Evolutionary conservation across 2,329 filamentous ascomycete species (phyloP).

Genomic region (Tolypocladium paradoxum): DNA sequence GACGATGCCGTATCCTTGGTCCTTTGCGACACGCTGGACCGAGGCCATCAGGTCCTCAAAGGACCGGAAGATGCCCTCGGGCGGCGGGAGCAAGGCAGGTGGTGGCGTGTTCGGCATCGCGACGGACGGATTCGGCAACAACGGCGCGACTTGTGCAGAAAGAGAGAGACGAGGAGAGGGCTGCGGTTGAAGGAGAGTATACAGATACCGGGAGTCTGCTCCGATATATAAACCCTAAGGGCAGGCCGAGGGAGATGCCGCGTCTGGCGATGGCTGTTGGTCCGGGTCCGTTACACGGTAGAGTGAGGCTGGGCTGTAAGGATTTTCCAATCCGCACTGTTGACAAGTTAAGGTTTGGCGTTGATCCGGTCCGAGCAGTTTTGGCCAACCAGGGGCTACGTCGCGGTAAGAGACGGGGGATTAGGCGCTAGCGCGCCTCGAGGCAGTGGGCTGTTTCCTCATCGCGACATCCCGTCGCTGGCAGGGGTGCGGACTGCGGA

Average conservation of each 20-base stretch:
- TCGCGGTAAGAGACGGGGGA: constrained; percentile 7
- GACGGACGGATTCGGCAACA: constrained; percentile 19
- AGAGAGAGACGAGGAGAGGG: constrained; percentile 4
- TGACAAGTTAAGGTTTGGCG: constrained; percentile 26
- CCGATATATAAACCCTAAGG: constrained; percentile 2
- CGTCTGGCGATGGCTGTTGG: constrained; percentile 4
- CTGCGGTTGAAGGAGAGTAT: background rate
- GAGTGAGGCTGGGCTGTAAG: constrained; percentile 26
- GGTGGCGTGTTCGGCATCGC: constrained; percentile 37
- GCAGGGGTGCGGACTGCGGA: too few species aligned
- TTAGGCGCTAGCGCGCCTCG: constrained; percentile 4
- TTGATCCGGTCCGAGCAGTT: constrained; percentile 24
- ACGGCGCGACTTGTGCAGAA: constrained; percentile 14
- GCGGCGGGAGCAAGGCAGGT: constrained; percentile 40
- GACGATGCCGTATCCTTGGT: constrained; percentile 52
- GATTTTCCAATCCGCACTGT: constrained; percentile 33
- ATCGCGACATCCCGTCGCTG: background rate
- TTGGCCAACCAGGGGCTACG: constrained; percentile 16
- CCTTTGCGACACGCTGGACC: constrained; percentile 49
- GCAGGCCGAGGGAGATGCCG: constrained; percentile 2
- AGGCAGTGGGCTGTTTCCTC: background rate
- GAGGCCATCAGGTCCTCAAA: constrained; percentile 49
- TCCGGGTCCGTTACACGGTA: constrained; percentile 7
- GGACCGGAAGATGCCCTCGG: constrained; percentile 48
- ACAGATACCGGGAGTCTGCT: background rate